Conservation (phyloP, 2,329 filamentous ascomycete genomes). For the Shiraia bambusicola region DNA sequence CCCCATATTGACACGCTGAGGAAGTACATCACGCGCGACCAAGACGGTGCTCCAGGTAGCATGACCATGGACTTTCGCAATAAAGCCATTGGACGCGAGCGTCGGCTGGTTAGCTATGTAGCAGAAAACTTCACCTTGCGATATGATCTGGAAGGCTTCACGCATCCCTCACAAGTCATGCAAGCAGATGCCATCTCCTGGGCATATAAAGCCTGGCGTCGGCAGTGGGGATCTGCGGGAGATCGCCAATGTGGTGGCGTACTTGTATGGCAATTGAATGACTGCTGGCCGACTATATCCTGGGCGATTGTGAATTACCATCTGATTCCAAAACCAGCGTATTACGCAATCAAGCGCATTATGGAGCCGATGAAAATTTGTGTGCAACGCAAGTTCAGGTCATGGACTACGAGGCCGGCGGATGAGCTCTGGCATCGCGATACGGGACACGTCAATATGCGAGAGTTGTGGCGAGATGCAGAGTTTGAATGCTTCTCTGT, state of each 20-base stretch:
- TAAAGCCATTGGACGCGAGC: conserved; percentile 87
- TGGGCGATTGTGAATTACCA: conserved; percentile 79
- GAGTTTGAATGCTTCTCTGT: conserved; percentile 58
- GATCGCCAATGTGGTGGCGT: conserved; percentile 70
- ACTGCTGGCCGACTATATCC: conserved; percentile 82
- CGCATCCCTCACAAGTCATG: conserved; percentile 58
- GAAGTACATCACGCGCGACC: conserved; percentile 61
- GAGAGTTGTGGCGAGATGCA: conserved; percentile 18
- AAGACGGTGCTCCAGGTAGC: conserved; percentile 71
- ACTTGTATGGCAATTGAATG: conserved; percentile 82
- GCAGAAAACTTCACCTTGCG: conserved; percentile 77
- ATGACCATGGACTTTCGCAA: conserved; percentile 95
- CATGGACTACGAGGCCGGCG: conserved; percentile 46
- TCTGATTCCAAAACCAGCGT: conserved; percentile 74
- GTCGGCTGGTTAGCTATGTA: conserved; percentile 81
- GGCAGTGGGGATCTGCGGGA: conserved; percentile 68
- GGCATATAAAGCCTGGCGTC: conserved; percentile 66
- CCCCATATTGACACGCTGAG: conserved; percentile 82
- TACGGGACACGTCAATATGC: conserved; percentile 31
- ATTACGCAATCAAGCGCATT: conserved; percentile 65
- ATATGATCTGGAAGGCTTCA: conserved; percentile 55
- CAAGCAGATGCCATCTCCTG: conserved; percentile 63
- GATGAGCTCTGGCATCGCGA: conserved; percentile 34
- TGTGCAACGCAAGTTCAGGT: conserved; percentile 57
- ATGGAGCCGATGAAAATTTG: conserved; percentile 57